phyloP scores from a whole-genome alignment of 306 rosid species.

The Castanospermum australe region DNA sequence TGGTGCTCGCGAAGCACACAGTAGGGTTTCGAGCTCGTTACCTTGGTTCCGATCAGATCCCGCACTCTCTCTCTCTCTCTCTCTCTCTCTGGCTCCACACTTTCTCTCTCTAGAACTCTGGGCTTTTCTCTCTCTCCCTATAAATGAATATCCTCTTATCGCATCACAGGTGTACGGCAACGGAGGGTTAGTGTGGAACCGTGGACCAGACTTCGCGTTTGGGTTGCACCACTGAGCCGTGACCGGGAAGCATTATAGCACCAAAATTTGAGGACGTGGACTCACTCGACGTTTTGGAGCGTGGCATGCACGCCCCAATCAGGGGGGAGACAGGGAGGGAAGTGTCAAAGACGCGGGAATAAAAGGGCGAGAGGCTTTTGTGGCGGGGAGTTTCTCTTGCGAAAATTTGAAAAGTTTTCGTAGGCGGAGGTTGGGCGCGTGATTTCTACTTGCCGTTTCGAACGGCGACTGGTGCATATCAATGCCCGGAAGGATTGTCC shows the following conservation, averaged over 20 bases:
- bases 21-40: conserved; percentile 38
- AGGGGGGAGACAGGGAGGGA: background rate
- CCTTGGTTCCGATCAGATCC: conserved; percentile 68
- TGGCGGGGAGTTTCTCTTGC: conserved; percentile 41
- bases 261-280: background rate
- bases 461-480: background rate
- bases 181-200: conserved; percentile 38
- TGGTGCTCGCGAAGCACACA: conserved; percentile 30
- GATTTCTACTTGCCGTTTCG: background rate
- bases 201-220: conserved; percentile 47
- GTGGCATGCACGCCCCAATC: conserved; percentile 10
- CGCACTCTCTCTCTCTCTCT: conserved; percentile 13
- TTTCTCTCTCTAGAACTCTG: conserved; percentile 66
- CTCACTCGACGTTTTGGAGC: background rate
- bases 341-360: background rate
- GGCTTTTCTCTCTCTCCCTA: conserved; percentile 34
- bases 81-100: conserved; percentile 42
- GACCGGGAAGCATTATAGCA: conserved; percentile 41
- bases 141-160: conserved; percentile 42
- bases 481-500: background rate
- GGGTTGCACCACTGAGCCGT: conserved; percentile 42
- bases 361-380: background rate
- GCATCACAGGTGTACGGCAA: conserved; percentile 78
- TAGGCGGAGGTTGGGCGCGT: conserved; percentile 29
- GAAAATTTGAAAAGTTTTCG: conserved; percentile 40